These are phyloP conservation scores for Novymonas esmeraldas DNA, from an alignment of 208 protist genomes.

Conservation along the genomic window DNA sequence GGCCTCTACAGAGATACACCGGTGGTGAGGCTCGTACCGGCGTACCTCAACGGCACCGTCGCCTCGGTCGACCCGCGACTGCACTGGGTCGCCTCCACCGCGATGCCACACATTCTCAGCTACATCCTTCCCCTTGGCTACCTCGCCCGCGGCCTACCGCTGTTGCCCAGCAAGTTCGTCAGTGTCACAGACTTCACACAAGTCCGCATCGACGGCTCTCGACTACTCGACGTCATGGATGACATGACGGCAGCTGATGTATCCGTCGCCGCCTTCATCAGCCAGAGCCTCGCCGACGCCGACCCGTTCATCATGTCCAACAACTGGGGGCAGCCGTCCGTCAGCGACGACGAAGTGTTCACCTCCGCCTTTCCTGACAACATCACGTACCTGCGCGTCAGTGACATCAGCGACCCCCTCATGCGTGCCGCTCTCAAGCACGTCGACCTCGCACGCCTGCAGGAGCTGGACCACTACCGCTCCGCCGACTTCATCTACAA, in stretches of 20 bases:
- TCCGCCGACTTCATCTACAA: constrained; percentile 4
- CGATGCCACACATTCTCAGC: constrained; percentile 14
- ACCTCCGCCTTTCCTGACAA: background rate
- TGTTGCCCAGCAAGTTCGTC: constrained; percentile 1
- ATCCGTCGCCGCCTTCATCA: constrained; percentile 4
- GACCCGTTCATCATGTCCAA: constrained; percentile 23
- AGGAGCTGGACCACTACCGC: background rate
- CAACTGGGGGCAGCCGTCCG: constrained; percentile 25
- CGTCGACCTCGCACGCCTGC: constrained; percentile 18
- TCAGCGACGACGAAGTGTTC: background rate
- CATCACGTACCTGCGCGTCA: constrained; percentile 15
- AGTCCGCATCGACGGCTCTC: constrained; percentile 16
- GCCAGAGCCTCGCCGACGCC: background rate
- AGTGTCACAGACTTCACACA: constrained; percentile 12
- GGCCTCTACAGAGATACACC: background rate
- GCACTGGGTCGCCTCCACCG: background rate
- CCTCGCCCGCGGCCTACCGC: constrained; percentile 12
- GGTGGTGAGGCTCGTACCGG: background rate
- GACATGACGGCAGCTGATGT: background rate
- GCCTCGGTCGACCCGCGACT: constrained; percentile 9
- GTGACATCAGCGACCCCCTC: constrained; percentile 35
- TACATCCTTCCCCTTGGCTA: constrained; percentile 8
- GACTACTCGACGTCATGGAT: background rate
- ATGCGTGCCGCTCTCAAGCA: constrained; percentile 36
- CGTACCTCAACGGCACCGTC: constrained; percentile 18